Percentiles rank a stretch among this genome's conserved stretches.
phyloP scores from a whole-genome alignment of 2,329 filamentous ascomycete species.

The Pyricularia sp. region DNA sequence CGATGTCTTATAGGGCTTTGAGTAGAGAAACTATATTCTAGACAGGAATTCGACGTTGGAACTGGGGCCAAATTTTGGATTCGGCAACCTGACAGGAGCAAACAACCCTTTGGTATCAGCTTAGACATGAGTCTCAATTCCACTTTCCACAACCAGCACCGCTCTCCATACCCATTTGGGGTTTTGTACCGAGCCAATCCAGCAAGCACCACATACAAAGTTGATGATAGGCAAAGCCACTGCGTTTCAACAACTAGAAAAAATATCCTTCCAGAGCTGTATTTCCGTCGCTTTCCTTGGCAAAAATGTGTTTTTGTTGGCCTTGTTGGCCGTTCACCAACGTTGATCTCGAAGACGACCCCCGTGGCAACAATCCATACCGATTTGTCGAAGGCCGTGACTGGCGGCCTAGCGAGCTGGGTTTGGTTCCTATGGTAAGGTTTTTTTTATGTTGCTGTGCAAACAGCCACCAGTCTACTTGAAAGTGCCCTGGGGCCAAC shows the following conservation, averaged over 20 bases:
- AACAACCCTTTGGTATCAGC: not conserved
- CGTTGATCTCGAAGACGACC: conserved; percentile 14
- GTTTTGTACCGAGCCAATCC: not conserved
- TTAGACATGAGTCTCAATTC: not conserved
- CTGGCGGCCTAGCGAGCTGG: conserved; percentile 8
- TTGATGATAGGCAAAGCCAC: not conserved
- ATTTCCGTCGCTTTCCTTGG: not conserved
- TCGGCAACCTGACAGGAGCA: not conserved
- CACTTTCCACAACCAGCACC: not conserved
- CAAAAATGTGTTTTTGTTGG: conserved; percentile 20
- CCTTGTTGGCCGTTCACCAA: conserved; percentile 34
- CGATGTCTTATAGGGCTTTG: not conserved
- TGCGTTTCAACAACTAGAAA: not conserved
- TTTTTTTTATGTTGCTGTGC: not conserved
- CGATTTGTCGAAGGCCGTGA: conserved; percentile 29
- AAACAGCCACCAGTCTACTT: not conserved
- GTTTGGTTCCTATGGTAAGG: conserved; percentile 4
- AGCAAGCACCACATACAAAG: not conserved
- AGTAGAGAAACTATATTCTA: not conserved
- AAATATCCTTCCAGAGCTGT: not conserved
- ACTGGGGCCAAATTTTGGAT: not conserved
- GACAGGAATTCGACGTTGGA: not conserved
- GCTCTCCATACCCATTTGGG: not conserved
- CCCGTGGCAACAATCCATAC: conserved; percentile 5
- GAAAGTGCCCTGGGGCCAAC: not conserved